Conservation (phyloP, 768 basidiomycete genomes). For the Zangia roseola region DNA sequence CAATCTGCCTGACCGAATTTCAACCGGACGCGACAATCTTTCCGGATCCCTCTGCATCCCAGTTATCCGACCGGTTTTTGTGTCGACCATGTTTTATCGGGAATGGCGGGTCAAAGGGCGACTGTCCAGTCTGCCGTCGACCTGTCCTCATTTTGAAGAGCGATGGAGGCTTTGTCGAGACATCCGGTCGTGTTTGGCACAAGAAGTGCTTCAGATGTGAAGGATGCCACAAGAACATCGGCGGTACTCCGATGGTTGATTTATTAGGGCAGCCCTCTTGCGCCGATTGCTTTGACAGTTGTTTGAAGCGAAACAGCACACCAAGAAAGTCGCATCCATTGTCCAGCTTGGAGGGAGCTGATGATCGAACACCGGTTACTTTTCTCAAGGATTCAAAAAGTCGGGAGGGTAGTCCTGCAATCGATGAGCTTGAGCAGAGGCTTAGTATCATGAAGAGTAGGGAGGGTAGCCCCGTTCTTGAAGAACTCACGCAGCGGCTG, state of each 20-base stretch:
- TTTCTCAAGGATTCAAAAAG: slow-evolving; percentile 41
- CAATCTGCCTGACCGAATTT: slow-evolving; percentile 60
- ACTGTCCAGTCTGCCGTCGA: slow-evolving; percentile 63
- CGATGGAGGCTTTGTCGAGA: slow-evolving; percentile 78
- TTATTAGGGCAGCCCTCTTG: slow-evolving; percentile 80
- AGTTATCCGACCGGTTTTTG: slow-evolving; percentile 51
- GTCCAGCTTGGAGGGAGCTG: slow-evolving; percentile 24
- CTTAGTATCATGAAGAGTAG: slow-evolving; percentile 55
- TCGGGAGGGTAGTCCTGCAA: slow-evolving; percentile 56
- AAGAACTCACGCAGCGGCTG: slow-evolving; percentile 48
- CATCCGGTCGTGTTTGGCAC: slow-evolving; percentile 73
- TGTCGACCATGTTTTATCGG: slow-evolving; percentile 70
- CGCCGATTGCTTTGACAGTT: slow-evolving; percentile 76
- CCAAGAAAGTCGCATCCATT: slow-evolving; percentile 39
- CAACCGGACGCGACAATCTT: slow-evolving; percentile 85
- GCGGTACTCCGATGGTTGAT: slow-evolving; percentile 77
- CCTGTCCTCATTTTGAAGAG: slow-evolving; percentile 73
- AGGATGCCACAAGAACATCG: slow-evolving; percentile 70
- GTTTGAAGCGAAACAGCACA: slow-evolving; percentile 55
- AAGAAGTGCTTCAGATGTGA: slow-evolving; percentile 77
- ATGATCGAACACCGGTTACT: slow-evolving; percentile 45
- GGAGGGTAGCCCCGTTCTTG: slow-evolving; percentile 53
- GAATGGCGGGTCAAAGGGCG: slow-evolving; percentile 77
- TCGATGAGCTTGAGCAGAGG: slow-evolving; percentile 63
- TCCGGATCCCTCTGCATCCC: slow-evolving; percentile 53